Conservation (phyloP, 1,284 basidiomycete genomes). For the Amylostereum areolatum region DNA sequence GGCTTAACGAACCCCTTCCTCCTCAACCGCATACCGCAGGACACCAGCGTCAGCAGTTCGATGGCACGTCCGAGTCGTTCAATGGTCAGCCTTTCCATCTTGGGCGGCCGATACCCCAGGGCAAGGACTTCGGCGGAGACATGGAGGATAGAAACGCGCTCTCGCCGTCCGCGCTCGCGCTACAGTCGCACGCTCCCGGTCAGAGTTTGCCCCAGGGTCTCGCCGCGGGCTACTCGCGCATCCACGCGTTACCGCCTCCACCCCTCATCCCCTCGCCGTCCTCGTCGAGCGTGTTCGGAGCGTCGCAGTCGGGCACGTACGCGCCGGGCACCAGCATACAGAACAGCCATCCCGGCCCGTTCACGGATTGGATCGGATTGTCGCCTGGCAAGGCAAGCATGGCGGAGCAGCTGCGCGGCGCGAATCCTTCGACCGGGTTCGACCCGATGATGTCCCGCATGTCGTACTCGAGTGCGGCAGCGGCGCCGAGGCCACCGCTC, state of each 20-base stretch:
- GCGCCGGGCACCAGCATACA: conserved; percentile 21
- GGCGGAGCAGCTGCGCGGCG: conserved; percentile 23
- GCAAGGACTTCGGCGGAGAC: conserved; percentile 19
- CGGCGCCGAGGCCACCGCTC: conserved; percentile 15
- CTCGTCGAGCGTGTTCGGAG: conserved; percentile 26
- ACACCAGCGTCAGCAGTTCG: conserved; percentile 23
- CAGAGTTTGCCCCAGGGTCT: conserved; percentile 85
- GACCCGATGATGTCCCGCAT: conserved; percentile 25
- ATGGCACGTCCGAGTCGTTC: conserved; percentile 20
- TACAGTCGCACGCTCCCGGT: conserved; percentile 77
- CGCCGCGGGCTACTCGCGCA: conserved; percentile 79
- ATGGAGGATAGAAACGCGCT: conserved; percentile 30
- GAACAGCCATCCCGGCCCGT: conserved; percentile 14
- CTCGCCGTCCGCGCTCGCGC: conserved; percentile 61
- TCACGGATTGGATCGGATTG: conserved; percentile 27
- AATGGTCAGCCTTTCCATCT: conserved; percentile 16
- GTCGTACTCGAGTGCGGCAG: conserved; percentile 24
- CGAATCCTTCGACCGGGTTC: conserved; percentile 17
- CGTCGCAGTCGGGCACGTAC: conserved; percentile 18
- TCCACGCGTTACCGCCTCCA: conserved; percentile 65
- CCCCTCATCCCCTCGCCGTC: conserved; percentile 36
- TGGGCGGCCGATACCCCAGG: conserved; percentile 23
- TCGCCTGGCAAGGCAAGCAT: conserved; percentile 20
- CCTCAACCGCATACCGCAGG: conserved; percentile 19
- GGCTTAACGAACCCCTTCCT: conserved; percentile 22